phyloP scores from a whole-genome alignment of 331 rosid species.

The Arachis monticola region DNA sequence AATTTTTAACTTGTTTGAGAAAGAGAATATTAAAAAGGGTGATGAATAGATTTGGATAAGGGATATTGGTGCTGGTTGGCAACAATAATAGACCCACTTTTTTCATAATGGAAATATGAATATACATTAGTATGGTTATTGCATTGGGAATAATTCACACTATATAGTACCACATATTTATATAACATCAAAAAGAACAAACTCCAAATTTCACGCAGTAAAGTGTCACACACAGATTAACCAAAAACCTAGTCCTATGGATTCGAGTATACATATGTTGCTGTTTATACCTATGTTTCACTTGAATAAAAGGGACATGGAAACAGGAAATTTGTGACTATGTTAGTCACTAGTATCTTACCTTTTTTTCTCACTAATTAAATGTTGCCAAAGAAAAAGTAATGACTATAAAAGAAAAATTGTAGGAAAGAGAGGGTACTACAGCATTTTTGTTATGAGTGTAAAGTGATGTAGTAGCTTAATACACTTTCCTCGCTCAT shows the following conservation, averaged over 20 bases:
- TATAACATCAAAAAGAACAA: background rate
- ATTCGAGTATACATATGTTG: too few relatives aligned
- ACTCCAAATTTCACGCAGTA: background rate
- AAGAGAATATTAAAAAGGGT: background rate
- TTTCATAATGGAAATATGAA: background rate
- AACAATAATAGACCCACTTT: background rate
- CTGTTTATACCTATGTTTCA: background rate
- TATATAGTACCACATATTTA: background rate
- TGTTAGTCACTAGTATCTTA: background rate
- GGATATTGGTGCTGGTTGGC: background rate
- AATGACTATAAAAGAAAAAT: background rate
- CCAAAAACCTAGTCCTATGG: background rate
- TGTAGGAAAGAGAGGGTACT: background rate
- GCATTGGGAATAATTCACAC: background rate
- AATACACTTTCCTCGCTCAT: too few relatives aligned
- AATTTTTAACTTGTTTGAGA: background rate
- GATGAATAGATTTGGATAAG: background rate
- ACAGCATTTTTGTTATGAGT: too few relatives aligned
- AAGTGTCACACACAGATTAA: background rate
- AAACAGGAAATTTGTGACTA: background rate
- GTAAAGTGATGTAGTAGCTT: too few relatives aligned
- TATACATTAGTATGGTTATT: background rate
- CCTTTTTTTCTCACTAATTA: background rate
- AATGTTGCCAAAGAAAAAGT: background rate
- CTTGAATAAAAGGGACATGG: background rate